Base-by-base conservation (phyloP, 2,329 filamentous ascomycete genomes). In the Ceratocystis huliohia region DNA sequence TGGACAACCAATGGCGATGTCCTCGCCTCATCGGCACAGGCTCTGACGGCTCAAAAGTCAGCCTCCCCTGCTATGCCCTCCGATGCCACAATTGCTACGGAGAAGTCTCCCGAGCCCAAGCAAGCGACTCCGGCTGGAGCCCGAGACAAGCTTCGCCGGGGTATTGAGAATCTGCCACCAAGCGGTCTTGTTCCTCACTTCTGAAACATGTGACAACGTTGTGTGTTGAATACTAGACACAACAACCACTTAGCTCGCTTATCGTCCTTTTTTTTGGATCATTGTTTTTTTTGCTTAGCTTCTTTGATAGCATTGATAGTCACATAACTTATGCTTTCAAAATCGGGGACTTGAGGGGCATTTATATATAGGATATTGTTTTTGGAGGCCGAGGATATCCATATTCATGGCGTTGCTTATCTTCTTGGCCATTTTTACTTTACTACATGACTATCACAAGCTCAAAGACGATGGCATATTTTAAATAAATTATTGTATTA, bases 121-220 rank as follows among this genome's bases (percentile, higher is more conserved):
- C 67, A 63, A 48, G 64, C 61, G 20, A 66, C 67, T n/a, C 64
- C 67, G 17, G 50, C 48, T 50, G 30, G 46, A 28, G 25, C 56
- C 20, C 53, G 66, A 50, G 66, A 67, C 30, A 68, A 68, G 48
- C 48, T 57, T 33, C 67, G 67, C n/a, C 67, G 67, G 13, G 65
- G 65, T 41, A 66, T 66, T 50, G 67, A 68, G 53, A 68, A 68
- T 22, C 57, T 68, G 22, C 67, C 66, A 41, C 66, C 64, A 44
- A 45, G 53, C 8, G 44, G 46, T 53, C 62, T 66, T 28, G 64
- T 46, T 20, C 37, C 44, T 50, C 64, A 41, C 30, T 46, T 61
- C 28, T 65, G 28, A 37, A 45, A 33, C 15, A 5, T 53, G 63
- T 45, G 63, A 25, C 17, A 20, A n/a, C 6, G 15, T 20, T 30